phyloP scores from a whole-genome alignment of 805 yeast genomes.

The Candida broadrunensis region DNA sequence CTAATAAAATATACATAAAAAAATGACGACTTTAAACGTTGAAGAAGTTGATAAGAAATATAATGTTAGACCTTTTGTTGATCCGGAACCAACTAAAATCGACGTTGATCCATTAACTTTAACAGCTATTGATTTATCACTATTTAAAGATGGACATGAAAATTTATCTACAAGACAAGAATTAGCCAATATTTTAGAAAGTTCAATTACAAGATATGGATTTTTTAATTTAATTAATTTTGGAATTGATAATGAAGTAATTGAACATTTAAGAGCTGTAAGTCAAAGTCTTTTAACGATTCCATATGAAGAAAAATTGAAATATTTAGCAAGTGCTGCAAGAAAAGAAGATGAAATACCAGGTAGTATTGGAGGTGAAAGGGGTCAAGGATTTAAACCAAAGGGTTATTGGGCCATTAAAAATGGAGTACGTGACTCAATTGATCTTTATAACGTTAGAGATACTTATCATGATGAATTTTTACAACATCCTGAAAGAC shows the following conservation, averaged over 20 bases:
- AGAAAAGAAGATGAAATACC: conserved; percentile 24
- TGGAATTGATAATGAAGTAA: conserved; percentile 17
- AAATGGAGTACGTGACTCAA: conserved; percentile 41
- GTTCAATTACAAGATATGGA: conserved; percentile 40
- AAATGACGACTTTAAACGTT: neutral
- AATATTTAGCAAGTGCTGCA: conserved; percentile 27
- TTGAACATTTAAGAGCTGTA: conserved; percentile 18
- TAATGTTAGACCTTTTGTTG: conserved; percentile 20
- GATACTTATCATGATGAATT: conserved; percentile 35
- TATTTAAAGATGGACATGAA: conserved; percentile 34
- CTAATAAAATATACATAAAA: too few relatives aligned
- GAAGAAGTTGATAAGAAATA: conserved; percentile 16
- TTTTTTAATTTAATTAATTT: conserved; percentile 37
- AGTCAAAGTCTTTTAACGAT: conserved; percentile 22
- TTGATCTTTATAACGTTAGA: conserved; percentile 42
- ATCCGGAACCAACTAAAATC: conserved; percentile 13
- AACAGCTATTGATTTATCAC: conserved; percentile 33
- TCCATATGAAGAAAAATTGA: conserved; percentile 21
- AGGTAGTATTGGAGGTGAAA: conserved; percentile 39
- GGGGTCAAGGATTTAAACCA: conserved; percentile 49
- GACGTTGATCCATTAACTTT: conserved; percentile 19
- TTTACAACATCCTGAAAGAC: conserved; percentile 18
- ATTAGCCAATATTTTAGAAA: conserved; percentile 36
- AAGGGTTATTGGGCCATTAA: conserved; percentile 47
- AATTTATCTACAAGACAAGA: conserved; percentile 21